Evolutionary conservation across 768 basidiomycete genomes (phyloP).

Genomic region (Termitomyces sp.): DNA sequence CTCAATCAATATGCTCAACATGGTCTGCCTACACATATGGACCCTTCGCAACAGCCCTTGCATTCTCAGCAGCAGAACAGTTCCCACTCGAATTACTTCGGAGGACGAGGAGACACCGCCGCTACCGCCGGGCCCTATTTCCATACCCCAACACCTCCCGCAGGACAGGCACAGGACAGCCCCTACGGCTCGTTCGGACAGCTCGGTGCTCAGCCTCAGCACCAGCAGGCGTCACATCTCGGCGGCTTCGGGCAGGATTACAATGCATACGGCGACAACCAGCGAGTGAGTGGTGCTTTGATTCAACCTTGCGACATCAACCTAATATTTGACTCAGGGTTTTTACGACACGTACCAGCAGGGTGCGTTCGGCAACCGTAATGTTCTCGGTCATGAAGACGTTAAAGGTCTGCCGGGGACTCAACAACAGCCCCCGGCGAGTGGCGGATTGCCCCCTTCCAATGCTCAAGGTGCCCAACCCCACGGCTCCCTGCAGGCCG

Average conservation of each 20-base stretch:
- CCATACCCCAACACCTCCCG: constrained; percentile 76
- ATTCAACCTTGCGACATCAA: not conserved
- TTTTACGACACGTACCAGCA: constrained; percentile 81
- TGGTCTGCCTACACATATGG: constrained; percentile 61
- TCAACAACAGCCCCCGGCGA: constrained; percentile 51
- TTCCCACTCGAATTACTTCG: constrained; percentile 61
- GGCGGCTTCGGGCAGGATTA: constrained; percentile 65
- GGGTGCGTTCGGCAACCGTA: constrained; percentile 59
- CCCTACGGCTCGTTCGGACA: constrained; percentile 69
- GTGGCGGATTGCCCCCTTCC: constrained; percentile 47
- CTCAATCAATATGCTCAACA: constrained; percentile 62
- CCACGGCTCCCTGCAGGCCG: constrained; percentile 44
- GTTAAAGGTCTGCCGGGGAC: constrained; percentile 63
- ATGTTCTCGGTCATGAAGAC: constrained; percentile 69
- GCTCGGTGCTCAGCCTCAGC: constrained; percentile 49
- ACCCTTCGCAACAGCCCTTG: constrained; percentile 46
- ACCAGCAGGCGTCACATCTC: constrained; percentile 55
- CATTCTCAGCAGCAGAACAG: constrained; percentile 40
- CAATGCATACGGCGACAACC: constrained; percentile 56
- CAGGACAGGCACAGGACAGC: constrained; percentile 56
- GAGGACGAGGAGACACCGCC: constrained; percentile 51
- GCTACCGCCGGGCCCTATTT: constrained; percentile 53
- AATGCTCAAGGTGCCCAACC: constrained; percentile 54
- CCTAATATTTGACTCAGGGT: constrained; percentile 37
- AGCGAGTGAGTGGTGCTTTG: constrained; percentile 45